Conservation (phyloP, 176 grass and related monocot genomes). For the Areca catechu region DNA sequence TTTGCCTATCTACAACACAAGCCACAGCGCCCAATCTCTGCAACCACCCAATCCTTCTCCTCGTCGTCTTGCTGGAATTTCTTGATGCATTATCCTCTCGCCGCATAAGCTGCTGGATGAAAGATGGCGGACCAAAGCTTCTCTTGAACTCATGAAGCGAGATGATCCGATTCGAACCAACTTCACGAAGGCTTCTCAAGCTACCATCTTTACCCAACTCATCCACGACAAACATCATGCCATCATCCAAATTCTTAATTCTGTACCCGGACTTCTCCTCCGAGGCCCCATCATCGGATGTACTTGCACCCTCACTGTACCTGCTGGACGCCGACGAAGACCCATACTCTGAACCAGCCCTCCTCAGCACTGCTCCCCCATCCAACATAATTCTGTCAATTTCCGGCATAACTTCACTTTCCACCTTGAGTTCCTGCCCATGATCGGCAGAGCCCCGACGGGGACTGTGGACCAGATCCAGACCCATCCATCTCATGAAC, state of each 20-base stretch:
- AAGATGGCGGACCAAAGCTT: constrained; percentile 49
- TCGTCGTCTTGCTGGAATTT: constrained; percentile 23
- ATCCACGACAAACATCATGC: constrained; percentile 53
- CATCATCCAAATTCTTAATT: constrained; percentile 79
- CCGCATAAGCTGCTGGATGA: constrained; percentile 61
- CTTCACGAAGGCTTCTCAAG: constrained; percentile 38
- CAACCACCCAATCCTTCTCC: constrained; percentile 46
- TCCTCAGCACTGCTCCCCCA: neutral
- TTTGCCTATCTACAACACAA: constrained; percentile 28
- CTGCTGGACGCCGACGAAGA: constrained; percentile 25
- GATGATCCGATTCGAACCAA: constrained; percentile 45
- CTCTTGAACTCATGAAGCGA: constrained; percentile 48
- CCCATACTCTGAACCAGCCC: constrained; percentile 5
- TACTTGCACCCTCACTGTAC: constrained; percentile 13
- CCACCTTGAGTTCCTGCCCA: constrained; percentile 6
- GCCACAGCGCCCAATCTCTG: constrained; percentile 49
- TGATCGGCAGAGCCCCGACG: neutral
- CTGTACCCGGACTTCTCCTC: constrained; percentile 27
- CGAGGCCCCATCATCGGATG: neutral
- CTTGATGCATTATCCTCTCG: constrained; percentile 33
- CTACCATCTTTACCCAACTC: constrained; percentile 58
- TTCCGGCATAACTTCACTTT: neutral
- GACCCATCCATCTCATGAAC: constrained; percentile 44
- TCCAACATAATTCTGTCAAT: constrained; percentile 10
- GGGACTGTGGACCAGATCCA: constrained; percentile 6